Conservation (phyloP, 306 rosid genomes). For the Senna tora region DNA sequence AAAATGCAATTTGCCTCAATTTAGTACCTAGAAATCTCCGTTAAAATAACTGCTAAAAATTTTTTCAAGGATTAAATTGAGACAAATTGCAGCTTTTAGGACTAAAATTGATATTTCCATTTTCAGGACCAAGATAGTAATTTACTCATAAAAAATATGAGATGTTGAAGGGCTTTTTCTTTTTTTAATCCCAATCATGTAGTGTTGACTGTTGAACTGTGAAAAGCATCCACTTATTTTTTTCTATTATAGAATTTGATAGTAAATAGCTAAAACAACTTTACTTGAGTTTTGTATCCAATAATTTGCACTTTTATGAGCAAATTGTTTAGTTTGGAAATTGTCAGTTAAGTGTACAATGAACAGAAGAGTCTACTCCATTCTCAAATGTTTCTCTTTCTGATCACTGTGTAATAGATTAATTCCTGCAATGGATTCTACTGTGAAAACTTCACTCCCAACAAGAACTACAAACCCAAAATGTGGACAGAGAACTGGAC, state of each 20-base stretch:
- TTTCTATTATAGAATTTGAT: background rate
- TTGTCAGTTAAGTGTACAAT: background rate
- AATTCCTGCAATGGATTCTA: constrained; percentile 91
- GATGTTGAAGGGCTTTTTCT: background rate
- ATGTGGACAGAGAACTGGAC: constrained; percentile 98
- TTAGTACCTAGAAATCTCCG: too few relatives aligned
- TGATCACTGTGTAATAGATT: constrained; percentile 55
- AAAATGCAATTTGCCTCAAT: too few relatives aligned
- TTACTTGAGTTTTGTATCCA: background rate
- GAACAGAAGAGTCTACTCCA: constrained; percentile 1
- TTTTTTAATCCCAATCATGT: background rate
- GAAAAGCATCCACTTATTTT: background rate
- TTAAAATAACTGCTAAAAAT: too few relatives aligned
- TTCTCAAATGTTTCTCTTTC: constrained; percentile 17
- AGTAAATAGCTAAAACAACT: background rate
- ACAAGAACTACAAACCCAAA: constrained; percentile 74
- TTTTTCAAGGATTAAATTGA: too few relatives aligned
- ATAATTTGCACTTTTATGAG: background rate
- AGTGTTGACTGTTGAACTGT: background rate
- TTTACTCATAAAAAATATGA: too few relatives aligned
- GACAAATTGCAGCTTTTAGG: too few relatives aligned
- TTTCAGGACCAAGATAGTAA: too few relatives aligned
- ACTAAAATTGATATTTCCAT: too few relatives aligned
- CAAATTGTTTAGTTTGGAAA: constrained; percentile 3
- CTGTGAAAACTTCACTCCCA: constrained; percentile 84